phyloP scores from a whole-genome alignment of 2,329 filamentous ascomycete species.

The Neophaeococcomyces aloes region DNA sequence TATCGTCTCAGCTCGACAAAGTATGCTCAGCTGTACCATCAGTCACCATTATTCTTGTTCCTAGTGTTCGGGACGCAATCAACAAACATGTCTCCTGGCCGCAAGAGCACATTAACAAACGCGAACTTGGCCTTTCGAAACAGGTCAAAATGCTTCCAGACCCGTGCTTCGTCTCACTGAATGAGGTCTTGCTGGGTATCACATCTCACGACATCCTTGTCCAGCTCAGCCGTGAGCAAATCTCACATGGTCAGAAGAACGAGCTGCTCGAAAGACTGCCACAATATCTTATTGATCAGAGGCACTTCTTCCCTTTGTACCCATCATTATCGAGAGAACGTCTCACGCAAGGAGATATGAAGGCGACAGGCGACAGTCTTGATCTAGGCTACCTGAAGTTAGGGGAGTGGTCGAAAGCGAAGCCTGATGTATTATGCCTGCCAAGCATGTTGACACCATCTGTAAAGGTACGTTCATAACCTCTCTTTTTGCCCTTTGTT shows the following conservation, averaged over 20 bases:
- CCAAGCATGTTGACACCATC: slow-evolving; percentile 78
- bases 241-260: slow-evolving; percentile 44
- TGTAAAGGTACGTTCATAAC: slow-evolving; percentile 56
- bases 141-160: slow-evolving; percentile 71
- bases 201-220: slow-evolving; percentile 75
- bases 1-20: slow-evolving; percentile 61
- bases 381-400: slow-evolving; percentile 79
- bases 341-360: slow-evolving; percentile 54
- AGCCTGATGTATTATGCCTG: slow-evolving; percentile 72
- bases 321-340: slow-evolving; percentile 62
- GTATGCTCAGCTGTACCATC: slow-evolving; percentile 62
- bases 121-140: slow-evolving; percentile 69
- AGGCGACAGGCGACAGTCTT: slow-evolving; percentile 60
- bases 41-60: slow-evolving; percentile 71
- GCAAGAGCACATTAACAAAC: slow-evolving; percentile 57
- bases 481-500: too few relatives aligned
- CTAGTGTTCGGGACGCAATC: slow-evolving; percentile 71
- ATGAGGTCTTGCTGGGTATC: slow-evolving; percentile 73
- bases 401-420: slow-evolving; percentile 78
- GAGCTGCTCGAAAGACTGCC: slow-evolving; percentile 60
- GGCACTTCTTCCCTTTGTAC: slow-evolving; percentile 83
- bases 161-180: slow-evolving; percentile 78
- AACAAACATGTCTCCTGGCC: slow-evolving; percentile 82
- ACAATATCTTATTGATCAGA: slow-evolving; percentile 72
- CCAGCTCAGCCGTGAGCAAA: slow-evolving; percentile 68